These are phyloP conservation scores for Trametes versicolor DNA, from an alignment of 1,284 basidiomycete genomes.

Conservation along the genomic window DNA sequence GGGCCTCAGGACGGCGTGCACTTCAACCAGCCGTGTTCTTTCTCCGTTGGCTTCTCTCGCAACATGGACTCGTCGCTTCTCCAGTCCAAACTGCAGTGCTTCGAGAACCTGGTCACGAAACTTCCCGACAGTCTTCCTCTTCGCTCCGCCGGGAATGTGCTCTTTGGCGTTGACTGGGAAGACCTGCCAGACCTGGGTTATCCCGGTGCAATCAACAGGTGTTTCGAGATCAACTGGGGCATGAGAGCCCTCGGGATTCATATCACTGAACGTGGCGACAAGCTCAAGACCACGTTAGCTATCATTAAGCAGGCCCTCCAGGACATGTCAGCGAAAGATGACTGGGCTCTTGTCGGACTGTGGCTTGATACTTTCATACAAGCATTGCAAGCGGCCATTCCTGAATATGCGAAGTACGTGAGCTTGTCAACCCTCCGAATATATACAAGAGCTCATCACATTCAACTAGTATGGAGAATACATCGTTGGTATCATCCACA, in stretches of 20 bases:
- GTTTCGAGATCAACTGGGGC: slow-evolving; percentile 9
- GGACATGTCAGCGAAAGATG: background rate
- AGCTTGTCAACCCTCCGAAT: too few species aligned
- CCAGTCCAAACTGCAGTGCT: background rate
- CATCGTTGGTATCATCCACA: background rate
- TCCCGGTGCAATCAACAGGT: slow-evolving; percentile 1
- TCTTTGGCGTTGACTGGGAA: background rate
- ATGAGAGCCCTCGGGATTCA: background rate
- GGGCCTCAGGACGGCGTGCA: too few species aligned
- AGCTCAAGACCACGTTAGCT: background rate
- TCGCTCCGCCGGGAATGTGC: background rate
- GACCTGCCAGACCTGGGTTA: background rate
- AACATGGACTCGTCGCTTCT: background rate
- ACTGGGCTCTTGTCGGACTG: background rate
- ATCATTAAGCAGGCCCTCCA: background rate
- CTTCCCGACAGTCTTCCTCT: background rate
- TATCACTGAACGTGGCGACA: slow-evolving; percentile 1
- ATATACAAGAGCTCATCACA: too few species aligned
- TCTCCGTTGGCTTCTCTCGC: background rate
- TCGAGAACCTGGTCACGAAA: background rate
- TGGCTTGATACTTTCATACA: background rate
- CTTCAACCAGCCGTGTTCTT: background rate
- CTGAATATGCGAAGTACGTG: too few species aligned
- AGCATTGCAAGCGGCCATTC: background rate
- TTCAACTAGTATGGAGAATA: too few species aligned